A percentile compares a stretch with the other conserved stretches of the same genome.
These are phyloP conservation scores for Cercospora sp. DNA, from an alignment of 2,329 filamentous ascomycete species.

Conservation along the genomic window DNA sequence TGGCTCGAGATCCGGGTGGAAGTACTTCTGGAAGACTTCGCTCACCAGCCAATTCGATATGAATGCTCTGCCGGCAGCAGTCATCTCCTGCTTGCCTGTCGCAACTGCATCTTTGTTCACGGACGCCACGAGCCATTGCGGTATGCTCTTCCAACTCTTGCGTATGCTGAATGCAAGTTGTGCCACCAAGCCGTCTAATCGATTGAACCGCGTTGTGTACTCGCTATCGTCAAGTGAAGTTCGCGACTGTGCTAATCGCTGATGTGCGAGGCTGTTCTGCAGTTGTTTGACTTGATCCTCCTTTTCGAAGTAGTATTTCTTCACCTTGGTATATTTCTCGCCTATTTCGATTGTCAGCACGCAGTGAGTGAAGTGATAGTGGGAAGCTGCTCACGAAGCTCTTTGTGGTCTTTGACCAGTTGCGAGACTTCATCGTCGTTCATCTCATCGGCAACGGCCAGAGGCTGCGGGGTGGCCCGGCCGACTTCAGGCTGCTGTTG, in stretches of 20 bases:
- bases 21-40: slow-evolving; percentile 86
- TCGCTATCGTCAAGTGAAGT: slow-evolving; percentile 95
- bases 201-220: slow-evolving; percentile 84
- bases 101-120: slow-evolving; percentile 83
- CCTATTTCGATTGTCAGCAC: slow-evolving; percentile 55
- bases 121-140: slow-evolving; percentile 73
- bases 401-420: slow-evolving; percentile 53
- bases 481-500: slow-evolving; percentile 32
- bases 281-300: slow-evolving; percentile 86
- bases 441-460: slow-evolving; percentile 44
- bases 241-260: slow-evolving; percentile 89
- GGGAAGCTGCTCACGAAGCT: slow-evolving; percentile 46
- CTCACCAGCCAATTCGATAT: slow-evolving; percentile 89
- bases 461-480: slow-evolving; percentile 48
- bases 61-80: slow-evolving; percentile 83
- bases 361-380: neutral
- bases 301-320: slow-evolving; percentile 94
- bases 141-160: slow-evolving; percentile 85
- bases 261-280: slow-evolving; percentile 96
- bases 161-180: slow-evolving; percentile 95
- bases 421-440: slow-evolving; percentile 51
- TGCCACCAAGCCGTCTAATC: slow-evolving; percentile 89
- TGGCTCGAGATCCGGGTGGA: slow-evolving; percentile 83
- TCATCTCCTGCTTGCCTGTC: slow-evolving; percentile 97
- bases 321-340: slow-evolving; percentile 96